Percentiles rank a stretch among this genome's conserved stretches.
phyloP scores from a whole-genome alignment of 257 asterid species.

The Mentha longifolia region DNA sequence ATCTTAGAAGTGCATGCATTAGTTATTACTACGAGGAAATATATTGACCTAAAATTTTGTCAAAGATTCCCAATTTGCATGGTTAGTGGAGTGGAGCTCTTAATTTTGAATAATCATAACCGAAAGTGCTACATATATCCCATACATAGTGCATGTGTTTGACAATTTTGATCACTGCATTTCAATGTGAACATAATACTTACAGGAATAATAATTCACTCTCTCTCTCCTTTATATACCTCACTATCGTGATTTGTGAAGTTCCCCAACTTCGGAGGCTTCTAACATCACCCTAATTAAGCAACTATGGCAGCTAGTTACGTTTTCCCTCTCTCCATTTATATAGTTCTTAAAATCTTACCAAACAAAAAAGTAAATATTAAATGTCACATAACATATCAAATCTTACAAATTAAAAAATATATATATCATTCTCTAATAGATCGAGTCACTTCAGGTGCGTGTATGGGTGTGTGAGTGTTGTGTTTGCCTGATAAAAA shows the following conservation, averaged over 20 bases:
- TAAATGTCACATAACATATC: too few species aligned
- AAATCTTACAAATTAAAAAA: too few species aligned
- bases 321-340: too few species aligned
- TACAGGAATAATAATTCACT: not conserved
- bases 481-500: too few species aligned
- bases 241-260: constrained; percentile 19
- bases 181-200: not conserved
- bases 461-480: too few species aligned
- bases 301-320: too few species aligned
- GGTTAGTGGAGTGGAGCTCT: constrained; percentile 19
- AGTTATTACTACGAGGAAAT: not conserved
- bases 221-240: not conserved
- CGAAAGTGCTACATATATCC: not conserved
- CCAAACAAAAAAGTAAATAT: too few species aligned
- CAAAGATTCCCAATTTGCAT: constrained; percentile 27
- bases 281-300: not conserved
- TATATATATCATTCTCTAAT: too few species aligned
- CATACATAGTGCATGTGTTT: not conserved
- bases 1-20: not conserved
- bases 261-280: constrained; percentile 50
- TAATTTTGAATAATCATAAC: not conserved
- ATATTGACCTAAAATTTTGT: not conserved
- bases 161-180: not conserved
- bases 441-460: too few species aligned
- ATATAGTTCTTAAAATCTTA: too few species aligned